A percentile compares a stretch with the other conserved stretches of the same genome.
Evolutionary conservation across 208 protist genomes (phyloP).

Genomic region (Leishmania aethiopica): DNA sequence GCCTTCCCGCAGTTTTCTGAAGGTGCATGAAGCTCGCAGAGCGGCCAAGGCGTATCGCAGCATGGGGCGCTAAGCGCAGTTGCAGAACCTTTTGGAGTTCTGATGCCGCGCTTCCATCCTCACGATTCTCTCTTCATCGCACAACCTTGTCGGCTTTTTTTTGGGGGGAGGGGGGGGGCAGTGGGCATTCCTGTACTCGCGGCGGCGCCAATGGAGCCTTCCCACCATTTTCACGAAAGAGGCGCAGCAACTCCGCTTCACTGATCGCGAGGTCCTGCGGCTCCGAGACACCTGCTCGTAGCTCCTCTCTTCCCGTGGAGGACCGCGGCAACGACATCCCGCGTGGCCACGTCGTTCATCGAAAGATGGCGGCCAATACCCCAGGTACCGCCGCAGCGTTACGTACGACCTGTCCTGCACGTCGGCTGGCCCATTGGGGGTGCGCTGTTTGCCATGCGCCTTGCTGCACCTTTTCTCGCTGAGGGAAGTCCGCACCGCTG

Average conservation of each 20-base stretch:
- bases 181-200: background rate
- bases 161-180: too few relatives aligned
- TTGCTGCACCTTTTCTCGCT: background rate
- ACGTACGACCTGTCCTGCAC: background rate
- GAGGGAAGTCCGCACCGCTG: background rate
- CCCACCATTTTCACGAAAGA: background rate
- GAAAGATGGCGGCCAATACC: background rate
- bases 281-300: accelerated
- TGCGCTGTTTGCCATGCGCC: background rate
- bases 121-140: background rate
- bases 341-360: background rate
- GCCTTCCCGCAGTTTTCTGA: background rate
- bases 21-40: background rate
- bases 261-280: background rate
- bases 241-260: background rate
- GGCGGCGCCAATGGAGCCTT: background rate
- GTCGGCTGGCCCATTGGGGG: background rate
- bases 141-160: background rate
- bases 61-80: background rate
- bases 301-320: background rate
- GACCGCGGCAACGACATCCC: background rate
- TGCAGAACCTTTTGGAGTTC: background rate
- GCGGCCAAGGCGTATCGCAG: background rate
- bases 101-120: background rate
- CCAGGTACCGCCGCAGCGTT: background rate